Evolutionary conservation across 202 grass and related monocot species (phyloP).

Genomic region (Brachypodium distachyon): DNA sequence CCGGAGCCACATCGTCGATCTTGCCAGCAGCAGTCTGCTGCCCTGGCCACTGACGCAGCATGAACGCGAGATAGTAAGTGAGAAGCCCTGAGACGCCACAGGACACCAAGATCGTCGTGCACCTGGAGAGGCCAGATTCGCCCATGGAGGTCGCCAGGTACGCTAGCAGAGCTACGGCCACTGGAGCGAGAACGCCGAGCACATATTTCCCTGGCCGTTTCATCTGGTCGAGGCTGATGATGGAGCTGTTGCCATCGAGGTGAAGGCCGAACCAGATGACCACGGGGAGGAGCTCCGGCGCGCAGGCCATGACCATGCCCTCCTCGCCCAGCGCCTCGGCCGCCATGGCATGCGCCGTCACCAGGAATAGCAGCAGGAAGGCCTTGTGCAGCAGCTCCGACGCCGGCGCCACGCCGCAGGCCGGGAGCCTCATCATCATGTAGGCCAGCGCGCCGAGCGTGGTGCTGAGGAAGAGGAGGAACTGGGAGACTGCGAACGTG

Average conservation of each 20-base stretch:
- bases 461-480: constrained; percentile 14
- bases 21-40: neutral
- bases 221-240: neutral
- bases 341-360: neutral
- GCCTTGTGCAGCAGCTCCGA: neutral
- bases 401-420: neutral
- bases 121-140: neutral
- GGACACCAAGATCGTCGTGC: neutral
- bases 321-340: neutral
- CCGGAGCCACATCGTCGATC: neutral
- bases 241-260: neutral
- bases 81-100: constrained; percentile 10
- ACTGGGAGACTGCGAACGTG: neutral
- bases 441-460: neutral
- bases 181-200: rapidly evolving
- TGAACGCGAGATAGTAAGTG: neutral
- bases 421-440: neutral
- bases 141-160: neutral
- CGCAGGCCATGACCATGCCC: neutral
- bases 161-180: neutral
- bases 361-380: neutral
- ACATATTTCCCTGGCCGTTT: neutral
- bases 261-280: constrained; percentile 4
- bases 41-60: constrained; percentile 3
- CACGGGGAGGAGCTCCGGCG: neutral